phyloP scores from a whole-genome alignment of 768 basidiomycete genomes.

The Lactifluus subvellereus region DNA sequence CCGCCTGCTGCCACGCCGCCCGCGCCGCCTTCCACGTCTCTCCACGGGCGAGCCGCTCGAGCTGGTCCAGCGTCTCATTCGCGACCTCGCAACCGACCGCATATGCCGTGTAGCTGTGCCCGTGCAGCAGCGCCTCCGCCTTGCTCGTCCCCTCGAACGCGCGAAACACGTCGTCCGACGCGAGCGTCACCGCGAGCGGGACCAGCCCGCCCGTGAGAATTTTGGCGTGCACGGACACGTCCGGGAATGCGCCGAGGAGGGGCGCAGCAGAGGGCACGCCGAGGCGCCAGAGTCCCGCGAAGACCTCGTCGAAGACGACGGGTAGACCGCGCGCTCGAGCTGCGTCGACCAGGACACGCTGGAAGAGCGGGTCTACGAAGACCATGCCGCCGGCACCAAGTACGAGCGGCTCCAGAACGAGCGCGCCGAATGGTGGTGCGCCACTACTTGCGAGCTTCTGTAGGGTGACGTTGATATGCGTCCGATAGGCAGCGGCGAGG shows the following conservation, averaged over 20 bases:
- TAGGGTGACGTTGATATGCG: conserved; percentile 51
- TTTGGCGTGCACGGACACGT: conserved; percentile 90
- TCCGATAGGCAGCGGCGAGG: conserved; percentile 59
- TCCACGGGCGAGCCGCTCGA: conserved; percentile 46
- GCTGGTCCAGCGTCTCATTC: conserved; percentile 62
- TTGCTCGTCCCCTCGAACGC: conserved; percentile 74
- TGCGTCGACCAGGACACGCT: conserved; percentile 76
- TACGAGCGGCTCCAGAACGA: conserved; percentile 86
- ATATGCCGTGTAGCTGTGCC: conserved; percentile 95
- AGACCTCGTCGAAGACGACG: conserved; percentile 95
- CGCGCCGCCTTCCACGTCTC: conserved; percentile 57
- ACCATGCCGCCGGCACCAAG: conserved; percentile 98
- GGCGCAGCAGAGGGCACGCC: conserved; percentile 61
- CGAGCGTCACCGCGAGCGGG: conserved; percentile 80
- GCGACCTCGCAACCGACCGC: conserved; percentile 91
- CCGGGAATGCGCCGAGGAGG: conserved; percentile 69
- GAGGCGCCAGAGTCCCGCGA: conserved; percentile 85
- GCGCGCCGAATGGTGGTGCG: conserved; percentile 51
- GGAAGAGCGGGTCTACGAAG: conserved; percentile 96
- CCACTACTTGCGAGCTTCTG: conserved; percentile 39
- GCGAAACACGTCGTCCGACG: conserved; percentile 71
- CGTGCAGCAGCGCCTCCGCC: conserved; percentile 83
- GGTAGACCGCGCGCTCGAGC: conserved; percentile 77
- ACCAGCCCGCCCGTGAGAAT: conserved; percentile 89
- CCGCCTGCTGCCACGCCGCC: conserved; percentile 52